phyloP scores from a whole-genome alignment of 805 yeast genomes.

The Pichia insulana region DNA sequence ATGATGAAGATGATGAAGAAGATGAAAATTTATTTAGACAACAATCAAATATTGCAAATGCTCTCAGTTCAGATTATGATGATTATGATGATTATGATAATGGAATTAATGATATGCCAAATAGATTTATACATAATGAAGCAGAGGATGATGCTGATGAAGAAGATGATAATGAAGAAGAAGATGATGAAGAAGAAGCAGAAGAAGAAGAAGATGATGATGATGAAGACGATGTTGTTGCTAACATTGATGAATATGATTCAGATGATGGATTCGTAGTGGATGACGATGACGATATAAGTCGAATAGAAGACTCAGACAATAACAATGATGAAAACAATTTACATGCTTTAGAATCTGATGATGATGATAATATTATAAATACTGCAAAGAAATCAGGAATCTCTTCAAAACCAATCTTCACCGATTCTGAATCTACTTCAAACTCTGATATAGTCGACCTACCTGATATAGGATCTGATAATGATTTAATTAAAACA shows the following conservation, averaged over 20 bases:
- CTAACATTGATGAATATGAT: constrained; percentile 4
- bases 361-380: background rate
- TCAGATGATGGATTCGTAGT: constrained; percentile 15
- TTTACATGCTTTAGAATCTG: background rate
- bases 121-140: constrained; percentile 1
- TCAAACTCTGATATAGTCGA: background rate
- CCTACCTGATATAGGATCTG: background rate
- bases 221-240: background rate
- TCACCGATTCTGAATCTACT: background rate
- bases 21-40: constrained; percentile 4
- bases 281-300: constrained; percentile 8
- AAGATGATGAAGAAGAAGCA: background rate
- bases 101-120: constrained; percentile 1
- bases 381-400: background rate
- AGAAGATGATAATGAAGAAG: constrained; percentile 1
- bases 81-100: constrained; percentile 9
- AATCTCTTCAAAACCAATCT: background rate
- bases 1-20: constrained; percentile 7
- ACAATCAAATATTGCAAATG: background rate
- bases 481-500: background rate
- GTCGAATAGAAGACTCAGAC: background rate
- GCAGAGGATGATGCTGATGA: constrained; percentile 4
- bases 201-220: constrained; percentile 5
- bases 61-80: background rate
- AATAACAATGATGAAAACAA: background rate